Conservation (phyloP, 2,329 filamentous ascomycete species). For the Diaporthe ilicicola region DNA sequence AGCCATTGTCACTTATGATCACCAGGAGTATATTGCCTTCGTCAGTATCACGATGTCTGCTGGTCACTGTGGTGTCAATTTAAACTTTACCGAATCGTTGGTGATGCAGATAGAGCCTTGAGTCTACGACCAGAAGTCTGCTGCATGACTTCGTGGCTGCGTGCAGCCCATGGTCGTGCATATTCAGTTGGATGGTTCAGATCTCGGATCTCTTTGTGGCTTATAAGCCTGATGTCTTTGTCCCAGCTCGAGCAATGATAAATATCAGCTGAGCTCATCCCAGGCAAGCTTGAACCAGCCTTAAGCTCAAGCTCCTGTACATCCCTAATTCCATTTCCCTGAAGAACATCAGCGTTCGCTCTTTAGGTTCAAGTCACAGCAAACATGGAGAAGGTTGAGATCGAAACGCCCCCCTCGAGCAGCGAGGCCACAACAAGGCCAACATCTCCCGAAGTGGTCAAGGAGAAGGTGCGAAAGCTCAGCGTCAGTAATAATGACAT, state of each 20-base stretch:
- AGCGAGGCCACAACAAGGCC: slow-evolving; percentile 18
- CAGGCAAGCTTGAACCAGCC: background rate
- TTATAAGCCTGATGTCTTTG: background rate
- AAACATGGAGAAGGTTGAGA: background rate
- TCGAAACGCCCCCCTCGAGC: background rate
- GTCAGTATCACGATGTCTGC: no score
- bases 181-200: background rate
- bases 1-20: no score
- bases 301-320: background rate
- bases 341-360: no score
- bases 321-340: background rate
- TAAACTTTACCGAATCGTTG: slow-evolving; percentile 5
- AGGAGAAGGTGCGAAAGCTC: background rate
- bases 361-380: background rate
- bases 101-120: background rate
- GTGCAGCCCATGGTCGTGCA: background rate
- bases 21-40: no score
- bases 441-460: background rate
- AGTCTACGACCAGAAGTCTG: background rate
- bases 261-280: background rate
- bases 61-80: background rate
- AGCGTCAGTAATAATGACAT: background rate
- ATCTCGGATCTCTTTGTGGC: no score
- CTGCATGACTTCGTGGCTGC: background rate
- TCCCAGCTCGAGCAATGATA: background rate